These are phyloP conservation scores for Fusarium sublunatum DNA, from an alignment of 2,329 filamentous ascomycete species.

Conservation along the genomic window DNA sequence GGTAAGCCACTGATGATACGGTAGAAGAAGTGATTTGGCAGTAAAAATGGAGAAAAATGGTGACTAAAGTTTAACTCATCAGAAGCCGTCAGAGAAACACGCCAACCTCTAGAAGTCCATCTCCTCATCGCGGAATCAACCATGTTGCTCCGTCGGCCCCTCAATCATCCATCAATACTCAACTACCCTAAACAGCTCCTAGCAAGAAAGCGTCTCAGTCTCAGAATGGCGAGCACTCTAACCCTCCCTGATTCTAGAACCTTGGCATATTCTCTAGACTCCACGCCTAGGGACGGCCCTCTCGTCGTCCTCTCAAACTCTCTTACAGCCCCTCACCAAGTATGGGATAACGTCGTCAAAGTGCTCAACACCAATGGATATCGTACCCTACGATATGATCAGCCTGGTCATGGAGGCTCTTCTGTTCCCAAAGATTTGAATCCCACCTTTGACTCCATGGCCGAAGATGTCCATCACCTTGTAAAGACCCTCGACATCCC, in stretches of 20 bases:
- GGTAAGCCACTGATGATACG: constrained; percentile 10
- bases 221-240: constrained; percentile 36
- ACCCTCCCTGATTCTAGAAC: constrained; percentile 46
- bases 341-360: constrained; percentile 56
- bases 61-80: too few relatives aligned
- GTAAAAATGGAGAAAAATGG: constrained; percentile 7
- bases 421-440: constrained; percentile 49
- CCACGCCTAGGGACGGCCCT: constrained; percentile 41
- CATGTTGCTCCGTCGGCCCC: constrained; percentile 13
- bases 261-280: constrained; percentile 48
- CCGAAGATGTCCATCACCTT: constrained; percentile 53
- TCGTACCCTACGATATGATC: constrained; percentile 57
- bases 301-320: constrained; percentile 56
- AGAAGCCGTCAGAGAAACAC: too few relatives aligned
- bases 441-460: constrained; percentile 55
- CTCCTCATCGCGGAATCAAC: neutral
- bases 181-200: neutral
- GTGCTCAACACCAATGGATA: constrained; percentile 51
- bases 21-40: neutral
- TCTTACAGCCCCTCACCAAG: constrained; percentile 50
- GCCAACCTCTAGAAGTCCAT: too few relatives aligned
- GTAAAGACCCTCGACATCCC: constrained; percentile 48
- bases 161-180: neutral
- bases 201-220: neutral
- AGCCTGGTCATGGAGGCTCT: constrained; percentile 57